Evolutionary conservation across 805 yeast genomes (phyloP).

Genomic region (Soucietia sequanensis): DNA sequence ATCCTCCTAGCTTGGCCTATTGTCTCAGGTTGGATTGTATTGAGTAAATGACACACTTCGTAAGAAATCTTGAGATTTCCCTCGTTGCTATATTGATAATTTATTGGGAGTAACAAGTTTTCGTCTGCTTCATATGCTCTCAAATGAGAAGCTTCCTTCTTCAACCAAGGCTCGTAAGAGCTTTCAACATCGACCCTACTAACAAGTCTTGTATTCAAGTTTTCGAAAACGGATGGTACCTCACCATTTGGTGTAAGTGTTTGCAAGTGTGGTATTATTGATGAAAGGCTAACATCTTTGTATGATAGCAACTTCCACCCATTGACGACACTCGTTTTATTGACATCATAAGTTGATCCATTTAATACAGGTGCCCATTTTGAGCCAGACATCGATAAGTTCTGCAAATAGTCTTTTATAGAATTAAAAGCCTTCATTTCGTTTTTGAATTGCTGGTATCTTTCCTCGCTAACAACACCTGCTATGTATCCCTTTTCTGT

Average conservation of each 20-base stretch:
- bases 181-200: constrained; percentile 75
- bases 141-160: constrained; percentile 68
- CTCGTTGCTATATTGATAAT: constrained; percentile 58
- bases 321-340: constrained; percentile 28
- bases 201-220: constrained; percentile 40
- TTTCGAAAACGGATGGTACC: constrained; percentile 23
- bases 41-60: constrained; percentile 70
- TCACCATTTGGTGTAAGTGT: constrained; percentile 15
- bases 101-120: constrained; percentile 62
- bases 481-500: constrained; percentile 63
- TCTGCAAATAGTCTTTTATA: constrained; percentile 45
- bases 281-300: constrained; percentile 36
- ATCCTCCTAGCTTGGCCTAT: constrained; percentile 94
- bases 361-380: constrained; percentile 61
- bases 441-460: constrained; percentile 49
- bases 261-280: constrained; percentile 27
- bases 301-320: constrained; percentile 75
- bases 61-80: constrained; percentile 58
- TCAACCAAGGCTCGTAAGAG: constrained; percentile 75
- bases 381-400: constrained; percentile 48
- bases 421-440: constrained; percentile 48
- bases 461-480: constrained; percentile 64
- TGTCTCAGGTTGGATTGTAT: constrained; percentile 78
- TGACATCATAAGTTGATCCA: constrained; percentile 50
- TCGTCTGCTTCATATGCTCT: constrained; percentile 86